Evolutionary conservation across 192 early-diverging fungal species (phyloP).

Genomic region (Coemansia sp.): DNA sequence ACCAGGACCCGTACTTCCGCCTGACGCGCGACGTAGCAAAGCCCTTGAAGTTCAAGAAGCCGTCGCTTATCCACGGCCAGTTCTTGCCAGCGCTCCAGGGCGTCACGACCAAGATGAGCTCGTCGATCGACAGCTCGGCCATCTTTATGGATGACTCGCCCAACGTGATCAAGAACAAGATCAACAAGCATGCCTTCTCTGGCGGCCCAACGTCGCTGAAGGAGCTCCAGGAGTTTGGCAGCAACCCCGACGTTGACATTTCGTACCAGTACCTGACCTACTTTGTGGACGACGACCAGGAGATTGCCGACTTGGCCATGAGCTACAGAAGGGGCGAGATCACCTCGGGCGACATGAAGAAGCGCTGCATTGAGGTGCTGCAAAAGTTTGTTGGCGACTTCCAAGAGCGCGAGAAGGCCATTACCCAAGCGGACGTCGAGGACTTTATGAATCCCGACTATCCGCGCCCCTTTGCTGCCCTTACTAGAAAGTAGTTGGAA

Average conservation of each 20-base stretch:
- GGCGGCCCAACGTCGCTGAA: conserved; percentile 88
- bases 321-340: conserved; percentile 82
- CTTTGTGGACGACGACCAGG: conserved; percentile 94
- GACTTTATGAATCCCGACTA: conserved; percentile 63
- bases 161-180: conserved; percentile 96
- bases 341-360: conserved; percentile 86
- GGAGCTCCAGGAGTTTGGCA: conserved; percentile 76
- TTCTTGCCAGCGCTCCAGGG: conserved; percentile 96
- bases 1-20: conserved; percentile 99
- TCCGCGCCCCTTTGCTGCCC: conserved; percentile 38
- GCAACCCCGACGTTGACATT: conserved; percentile 94
- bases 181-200: conserved; percentile 92
- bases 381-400: conserved; percentile 73
- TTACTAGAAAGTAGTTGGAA: conserved; percentile 31
- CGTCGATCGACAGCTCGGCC: conserved; percentile 83
- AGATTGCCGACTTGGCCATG: conserved; percentile 65
- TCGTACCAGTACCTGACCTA: conserved; percentile 90
- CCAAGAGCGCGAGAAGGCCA: conserved; percentile 65
- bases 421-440: conserved; percentile 63
- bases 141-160: conserved; percentile 91
- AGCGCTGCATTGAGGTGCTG: conserved; percentile 81
- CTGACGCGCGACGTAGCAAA: conserved; percentile 92
- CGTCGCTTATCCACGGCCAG: conserved; percentile 86
- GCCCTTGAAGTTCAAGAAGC: conserved; percentile 94
- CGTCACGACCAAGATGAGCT: conserved; percentile 90